Conservation (phyloP, 768 basidiomycete species). For the Glaciozyma antarctica region DNA sequence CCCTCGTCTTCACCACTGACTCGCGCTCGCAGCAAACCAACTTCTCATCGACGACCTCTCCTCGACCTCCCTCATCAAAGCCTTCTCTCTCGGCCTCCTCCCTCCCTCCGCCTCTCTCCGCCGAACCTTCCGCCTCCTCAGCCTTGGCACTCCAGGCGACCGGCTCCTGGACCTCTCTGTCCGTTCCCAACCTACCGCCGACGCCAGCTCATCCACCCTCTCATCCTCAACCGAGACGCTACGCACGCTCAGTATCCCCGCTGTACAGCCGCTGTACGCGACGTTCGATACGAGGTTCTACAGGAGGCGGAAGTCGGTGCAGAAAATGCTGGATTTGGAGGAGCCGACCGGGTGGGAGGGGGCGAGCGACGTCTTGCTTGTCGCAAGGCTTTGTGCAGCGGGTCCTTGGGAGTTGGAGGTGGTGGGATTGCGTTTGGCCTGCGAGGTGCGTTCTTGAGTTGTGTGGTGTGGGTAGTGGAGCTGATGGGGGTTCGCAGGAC, state of each 20-base stretch:
- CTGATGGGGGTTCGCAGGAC: slow-evolving; percentile 30
- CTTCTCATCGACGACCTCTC: slow-evolving; percentile 44
- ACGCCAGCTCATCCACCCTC: slow-evolving; percentile 28
- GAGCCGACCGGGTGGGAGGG: slow-evolving; percentile 50
- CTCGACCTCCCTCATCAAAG: slow-evolving; percentile 66
- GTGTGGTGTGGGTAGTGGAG: neutral
- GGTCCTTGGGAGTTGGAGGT: slow-evolving; percentile 55
- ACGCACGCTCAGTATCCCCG: slow-evolving; percentile 58
- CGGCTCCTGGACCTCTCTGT: slow-evolving; percentile 73
- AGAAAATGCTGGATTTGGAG: slow-evolving; percentile 51
- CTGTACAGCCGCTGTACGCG: slow-evolving; percentile 54
- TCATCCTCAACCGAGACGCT: slow-evolving; percentile 52
- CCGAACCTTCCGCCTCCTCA: slow-evolving; percentile 58
- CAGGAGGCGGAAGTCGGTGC: slow-evolving; percentile 43
- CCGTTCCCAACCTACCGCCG: slow-evolving; percentile 46
- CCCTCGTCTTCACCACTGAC: neutral
- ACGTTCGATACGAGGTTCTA: slow-evolving; percentile 45
- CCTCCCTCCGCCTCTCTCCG: slow-evolving; percentile 50
- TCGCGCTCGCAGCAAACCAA: slow-evolving; percentile 41
- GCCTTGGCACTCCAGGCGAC: slow-evolving; percentile 56
- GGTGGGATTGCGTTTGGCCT: slow-evolving; percentile 46
- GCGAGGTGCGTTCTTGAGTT: slow-evolving; percentile 43
- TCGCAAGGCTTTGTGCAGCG: slow-evolving; percentile 47
- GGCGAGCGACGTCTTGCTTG: slow-evolving; percentile 51
- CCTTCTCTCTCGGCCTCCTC: slow-evolving; percentile 57